Evolutionary conservation across 2,329 filamentous ascomycete species (phyloP).

Genomic region (Dichotomopilus funicola): DNA sequence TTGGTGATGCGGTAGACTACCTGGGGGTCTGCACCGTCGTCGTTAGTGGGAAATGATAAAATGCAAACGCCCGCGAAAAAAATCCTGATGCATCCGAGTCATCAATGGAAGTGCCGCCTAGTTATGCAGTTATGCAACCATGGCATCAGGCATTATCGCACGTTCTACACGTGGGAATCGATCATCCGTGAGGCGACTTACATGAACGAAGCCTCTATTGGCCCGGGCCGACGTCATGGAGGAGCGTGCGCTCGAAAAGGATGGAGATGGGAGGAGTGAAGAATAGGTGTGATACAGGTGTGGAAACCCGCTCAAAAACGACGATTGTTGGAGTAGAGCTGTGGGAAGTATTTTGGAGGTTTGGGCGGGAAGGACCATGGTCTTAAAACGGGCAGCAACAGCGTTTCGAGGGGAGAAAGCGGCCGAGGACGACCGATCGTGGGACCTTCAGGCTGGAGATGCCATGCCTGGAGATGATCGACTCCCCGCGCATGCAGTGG

Average conservation of each 20-base stretch:
- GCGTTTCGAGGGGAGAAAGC: too few species aligned
- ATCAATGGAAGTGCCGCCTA: too few species aligned
- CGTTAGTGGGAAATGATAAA: neutral
- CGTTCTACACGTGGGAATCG: slow-evolving; percentile 2
- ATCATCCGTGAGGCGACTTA: slow-evolving; percentile 11
- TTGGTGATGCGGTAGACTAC: slow-evolving; percentile 8
- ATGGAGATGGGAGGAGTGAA: neutral
- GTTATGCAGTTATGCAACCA: neutral
- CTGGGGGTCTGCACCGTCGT: slow-evolving; percentile 12
- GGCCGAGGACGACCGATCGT: slow-evolving; percentile 1
- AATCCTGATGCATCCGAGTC: too few species aligned
- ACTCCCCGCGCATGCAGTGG: slow-evolving; percentile 4
- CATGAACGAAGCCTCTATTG: slow-evolving; percentile 8
- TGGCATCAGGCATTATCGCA: neutral
- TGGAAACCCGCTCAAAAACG: neutral
- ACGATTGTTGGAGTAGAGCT: neutral
- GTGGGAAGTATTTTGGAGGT: neutral
- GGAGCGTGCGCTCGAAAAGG: neutral
- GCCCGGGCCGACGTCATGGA: slow-evolving; percentile 13
- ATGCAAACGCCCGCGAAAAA: too few species aligned
- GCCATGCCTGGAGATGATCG: slow-evolving; percentile 8
- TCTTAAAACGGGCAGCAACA: neutral
- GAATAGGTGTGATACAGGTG: neutral
- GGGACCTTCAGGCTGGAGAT: neutral
- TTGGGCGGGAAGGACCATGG: neutral